phyloP scores from a whole-genome alignment of 2,329 filamentous ascomycete species.

The Xylogone sp. region DNA sequence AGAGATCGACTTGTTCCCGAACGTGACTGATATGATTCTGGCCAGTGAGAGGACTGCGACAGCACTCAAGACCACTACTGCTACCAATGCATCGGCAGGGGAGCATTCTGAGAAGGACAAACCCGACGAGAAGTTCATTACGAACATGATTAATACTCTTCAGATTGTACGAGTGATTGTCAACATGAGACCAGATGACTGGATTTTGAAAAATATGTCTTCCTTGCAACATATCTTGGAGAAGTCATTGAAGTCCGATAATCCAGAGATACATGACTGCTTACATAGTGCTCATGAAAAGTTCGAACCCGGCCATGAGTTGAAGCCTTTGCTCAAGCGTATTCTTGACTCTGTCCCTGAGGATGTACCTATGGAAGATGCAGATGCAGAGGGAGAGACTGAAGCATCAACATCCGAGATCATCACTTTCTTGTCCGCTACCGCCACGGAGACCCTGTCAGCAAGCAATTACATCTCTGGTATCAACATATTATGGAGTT shows the following conservation, averaged over 20 bases:
- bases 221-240: slow-evolving; percentile 84
- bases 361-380: slow-evolving; percentile 68
- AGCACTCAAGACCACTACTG: slow-evolving; percentile 43
- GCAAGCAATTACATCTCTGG: slow-evolving; percentile 79
- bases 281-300: slow-evolving; percentile 71
- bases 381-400: slow-evolving; percentile 78
- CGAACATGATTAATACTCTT: slow-evolving; percentile 87
- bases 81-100: not conserved
- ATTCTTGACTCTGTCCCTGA: slow-evolving; percentile 88
- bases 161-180: slow-evolving; percentile 89
- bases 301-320: slow-evolving; percentile 63
- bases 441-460: slow-evolving; percentile 83
- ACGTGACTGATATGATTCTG: slow-evolving; percentile 82
- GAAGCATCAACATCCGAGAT: slow-evolving; percentile 85
- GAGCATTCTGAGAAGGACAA: slow-evolving; percentile 65
- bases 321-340: slow-evolving; percentile 73
- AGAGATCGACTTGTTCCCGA: slow-evolving; percentile 86
- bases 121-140: slow-evolving; percentile 78
- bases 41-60: slow-evolving; percentile 71
- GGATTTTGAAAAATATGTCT: slow-evolving; percentile 76
- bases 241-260: slow-evolving; percentile 83
- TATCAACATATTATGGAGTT: slow-evolving; percentile 89
- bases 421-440: slow-evolving; percentile 75
- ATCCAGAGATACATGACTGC: slow-evolving; percentile 90
- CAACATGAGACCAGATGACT: slow-evolving; percentile 83